Conservation (phyloP, 1,139 yeast genomes). For the Yamadazyma conglobata region DNA sequence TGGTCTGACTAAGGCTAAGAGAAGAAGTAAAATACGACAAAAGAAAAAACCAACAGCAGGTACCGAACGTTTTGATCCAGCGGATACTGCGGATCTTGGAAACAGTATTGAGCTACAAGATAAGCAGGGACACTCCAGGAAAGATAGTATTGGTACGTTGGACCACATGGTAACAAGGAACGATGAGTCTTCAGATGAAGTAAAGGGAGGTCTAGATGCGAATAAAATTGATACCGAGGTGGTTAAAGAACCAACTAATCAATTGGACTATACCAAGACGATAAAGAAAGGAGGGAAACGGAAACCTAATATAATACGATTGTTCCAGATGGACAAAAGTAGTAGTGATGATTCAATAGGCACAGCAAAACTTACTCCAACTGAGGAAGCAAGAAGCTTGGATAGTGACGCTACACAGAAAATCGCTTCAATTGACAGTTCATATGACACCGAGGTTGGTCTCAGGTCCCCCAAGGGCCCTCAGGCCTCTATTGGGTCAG, state of each 20-base stretch:
- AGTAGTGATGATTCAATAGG: conserved; percentile 14
- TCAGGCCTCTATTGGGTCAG: background rate
- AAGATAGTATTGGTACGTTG: conserved; percentile 1
- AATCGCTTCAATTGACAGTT: conserved; percentile 1
- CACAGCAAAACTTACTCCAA: conserved; percentile 10
- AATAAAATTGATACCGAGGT: background rate
- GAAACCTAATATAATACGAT: conserved; percentile 10
- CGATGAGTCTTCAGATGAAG: background rate
- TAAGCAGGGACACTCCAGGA: too few species aligned
- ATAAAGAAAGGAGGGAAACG: conserved; percentile 7
- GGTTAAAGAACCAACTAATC: background rate
- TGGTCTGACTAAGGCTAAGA: conserved; percentile 4
- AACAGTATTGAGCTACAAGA: too few species aligned
- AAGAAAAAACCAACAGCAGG: conserved; percentile 4
- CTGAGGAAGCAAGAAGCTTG: conserved; percentile 3
- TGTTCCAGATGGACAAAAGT: conserved; percentile 14
- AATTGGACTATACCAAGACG: conserved; percentile 1
- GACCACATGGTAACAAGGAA: background rate
- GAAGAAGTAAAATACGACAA: conserved; percentile 11
- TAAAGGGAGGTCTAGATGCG: too few species aligned
- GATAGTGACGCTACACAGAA: conserved; percentile 19
- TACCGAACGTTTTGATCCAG: too few species aligned
- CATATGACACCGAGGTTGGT: too few species aligned
- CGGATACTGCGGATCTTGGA: too few species aligned
- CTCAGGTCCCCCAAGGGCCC: background rate